These are phyloP conservation scores for Cyclotella atomus DNA, from an alignment of 108 stramenopile genomes.

Conservation along the genomic window DNA sequence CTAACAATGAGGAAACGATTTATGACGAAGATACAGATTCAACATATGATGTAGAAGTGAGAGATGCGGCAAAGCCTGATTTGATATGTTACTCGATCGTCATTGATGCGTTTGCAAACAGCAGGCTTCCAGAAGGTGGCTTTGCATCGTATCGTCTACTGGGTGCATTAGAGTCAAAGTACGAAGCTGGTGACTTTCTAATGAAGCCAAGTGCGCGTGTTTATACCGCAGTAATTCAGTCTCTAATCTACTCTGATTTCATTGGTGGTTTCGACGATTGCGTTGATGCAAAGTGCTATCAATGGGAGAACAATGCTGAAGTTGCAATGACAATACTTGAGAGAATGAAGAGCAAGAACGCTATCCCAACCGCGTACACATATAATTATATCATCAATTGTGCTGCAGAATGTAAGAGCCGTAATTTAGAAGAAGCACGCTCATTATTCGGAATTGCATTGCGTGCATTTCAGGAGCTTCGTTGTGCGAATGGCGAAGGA, in stretches of 20 bases:
- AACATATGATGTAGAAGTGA: slow-evolving; percentile 30
- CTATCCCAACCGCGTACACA: slow-evolving; percentile 50
- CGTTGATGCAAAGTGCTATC: background rate
- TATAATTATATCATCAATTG: slow-evolving; percentile 61
- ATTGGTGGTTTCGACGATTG: background rate
- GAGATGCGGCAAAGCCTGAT: slow-evolving; percentile 40
- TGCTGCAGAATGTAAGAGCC: slow-evolving; percentile 31
- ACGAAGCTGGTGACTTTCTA: slow-evolving; percentile 37
- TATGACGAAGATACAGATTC: slow-evolving; percentile 4
- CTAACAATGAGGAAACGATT: slow-evolving; percentile 2
- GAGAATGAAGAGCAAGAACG: slow-evolving; percentile 38
- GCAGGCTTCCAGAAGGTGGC: slow-evolving; percentile 43
- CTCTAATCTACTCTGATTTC: slow-evolving; percentile 34
- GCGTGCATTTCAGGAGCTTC: slow-evolving; percentile 49
- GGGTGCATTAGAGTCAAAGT: slow-evolving; percentile 34
- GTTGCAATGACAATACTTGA: slow-evolving; percentile 44
- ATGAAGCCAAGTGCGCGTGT: slow-evolving; percentile 53
- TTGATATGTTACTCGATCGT: slow-evolving; percentile 41
- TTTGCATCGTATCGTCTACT: slow-evolving; percentile 30
- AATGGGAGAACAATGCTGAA: slow-evolving; percentile 34
- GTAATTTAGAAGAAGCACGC: slow-evolving; percentile 19
- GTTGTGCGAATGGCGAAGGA: slow-evolving; percentile 8
- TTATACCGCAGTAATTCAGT: slow-evolving; percentile 50
- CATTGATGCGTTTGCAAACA: slow-evolving; percentile 44
- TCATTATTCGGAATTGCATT: slow-evolving; percentile 48